Percentiles rank a stretch among this genome's conserved stretches.
These are phyloP conservation scores for Cladosporium sphaerospermum DNA, from an alignment of 2,329 filamentous ascomycete species.

Conservation along the genomic window DNA sequence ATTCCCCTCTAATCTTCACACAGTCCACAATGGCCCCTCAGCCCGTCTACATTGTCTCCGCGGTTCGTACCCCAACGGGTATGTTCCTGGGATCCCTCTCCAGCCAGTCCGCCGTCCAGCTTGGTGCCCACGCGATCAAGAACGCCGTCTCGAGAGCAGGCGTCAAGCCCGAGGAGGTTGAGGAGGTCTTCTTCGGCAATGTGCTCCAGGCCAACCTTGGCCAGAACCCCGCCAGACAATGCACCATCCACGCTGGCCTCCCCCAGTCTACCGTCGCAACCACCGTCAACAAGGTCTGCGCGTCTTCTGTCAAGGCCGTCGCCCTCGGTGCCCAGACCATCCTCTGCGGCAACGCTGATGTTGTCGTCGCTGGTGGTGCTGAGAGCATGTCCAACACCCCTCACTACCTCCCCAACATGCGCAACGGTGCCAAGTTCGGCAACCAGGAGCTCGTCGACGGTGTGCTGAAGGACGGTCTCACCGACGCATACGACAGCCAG, in stretches of 20 bases:
- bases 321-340: slow-evolving; percentile 95
- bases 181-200: slow-evolving; percentile 98
- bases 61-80: slow-evolving; percentile 69
- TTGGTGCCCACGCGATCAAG: slow-evolving; percentile 81
- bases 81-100: slow-evolving; percentile 92
- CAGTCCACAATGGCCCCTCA: slow-evolving; percentile 61
- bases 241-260: slow-evolving; percentile 82
- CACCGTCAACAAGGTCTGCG: slow-evolving; percentile 98
- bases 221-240: slow-evolving; percentile 93
- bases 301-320: slow-evolving; percentile 88
- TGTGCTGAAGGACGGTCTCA: slow-evolving; percentile 88
- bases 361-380: slow-evolving; percentile 88
- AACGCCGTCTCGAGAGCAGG: slow-evolving; percentile 78
- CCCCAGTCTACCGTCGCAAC: slow-evolving; percentile 74
- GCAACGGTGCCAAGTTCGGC: slow-evolving; percentile 88
- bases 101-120: slow-evolving; percentile 75
- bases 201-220: slow-evolving; percentile 93
- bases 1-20: too few species aligned
- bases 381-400: slow-evolving; percentile 99
- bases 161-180: slow-evolving; percentile 80
- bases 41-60: slow-evolving; percentile 92
- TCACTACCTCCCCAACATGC: slow-evolving; percentile 85
- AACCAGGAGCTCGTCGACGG: slow-evolving; percentile 84
- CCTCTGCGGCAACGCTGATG: slow-evolving; percentile 87
- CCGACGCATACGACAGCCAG: slow-evolving; percentile 90